phyloP scores from a whole-genome alignment of 2,329 filamentous ascomycete species.

The Fusarium sp. region DNA sequence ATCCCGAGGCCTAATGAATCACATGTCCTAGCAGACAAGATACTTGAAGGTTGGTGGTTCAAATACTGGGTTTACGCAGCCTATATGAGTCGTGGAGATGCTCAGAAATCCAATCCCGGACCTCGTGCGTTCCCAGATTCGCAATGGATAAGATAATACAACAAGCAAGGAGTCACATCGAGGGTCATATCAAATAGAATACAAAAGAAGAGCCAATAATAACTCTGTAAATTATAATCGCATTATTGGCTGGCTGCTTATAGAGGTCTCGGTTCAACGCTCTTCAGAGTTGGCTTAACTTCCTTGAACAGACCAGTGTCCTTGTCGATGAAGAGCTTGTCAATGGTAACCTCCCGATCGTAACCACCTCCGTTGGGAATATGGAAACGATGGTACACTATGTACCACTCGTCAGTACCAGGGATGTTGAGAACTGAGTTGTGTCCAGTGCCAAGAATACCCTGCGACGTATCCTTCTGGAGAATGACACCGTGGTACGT shows the following conservation, averaged over 20 bases:
- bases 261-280: conserved; percentile 17
- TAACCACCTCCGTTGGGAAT: conserved; percentile 59
- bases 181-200: rapidly evolving
- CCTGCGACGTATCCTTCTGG: conserved; percentile 54
- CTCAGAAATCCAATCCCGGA: conserved; percentile 10
- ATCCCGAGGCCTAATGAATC: background rate
- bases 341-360: conserved; percentile 57
- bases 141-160: conserved; percentile 3
- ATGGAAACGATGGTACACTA: conserved; percentile 60
- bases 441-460: conserved; percentile 59
- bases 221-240: no score
- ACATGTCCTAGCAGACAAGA: conserved; percentile 9
- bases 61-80: conserved; percentile 10
- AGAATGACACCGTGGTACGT: conserved; percentile 58
- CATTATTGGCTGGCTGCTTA: background rate
- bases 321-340: conserved; percentile 53
- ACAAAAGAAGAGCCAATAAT: rapidly evolving
- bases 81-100: conserved; percentile 18
- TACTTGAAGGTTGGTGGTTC: conserved; percentile 20
- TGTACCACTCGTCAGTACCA: conserved; percentile 61
- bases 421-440: conserved; percentile 59
- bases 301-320: conserved; percentile 52
- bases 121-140: conserved; percentile 9
- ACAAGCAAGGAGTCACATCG: background rate
- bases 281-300: conserved; percentile 47